Percentiles rank a stretch among this genome's conserved stretches.
These are phyloP conservation scores for Alnus rubra DNA, from an alignment of 306 rosid genomes.

Conservation along the genomic window DNA sequence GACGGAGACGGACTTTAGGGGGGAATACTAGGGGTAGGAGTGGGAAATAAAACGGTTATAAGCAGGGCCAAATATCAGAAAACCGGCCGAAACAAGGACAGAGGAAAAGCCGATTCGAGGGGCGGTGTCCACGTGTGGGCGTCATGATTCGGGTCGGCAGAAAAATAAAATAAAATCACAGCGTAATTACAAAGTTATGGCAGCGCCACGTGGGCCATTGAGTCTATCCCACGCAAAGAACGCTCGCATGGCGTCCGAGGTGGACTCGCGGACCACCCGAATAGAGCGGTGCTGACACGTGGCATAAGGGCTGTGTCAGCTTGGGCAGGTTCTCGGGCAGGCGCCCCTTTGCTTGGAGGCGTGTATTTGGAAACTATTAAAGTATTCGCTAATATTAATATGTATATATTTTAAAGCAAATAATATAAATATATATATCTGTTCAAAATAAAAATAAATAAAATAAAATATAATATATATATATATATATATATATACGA, in stretches of 20 bases:
- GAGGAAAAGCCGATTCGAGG: slow-evolving; percentile 27
- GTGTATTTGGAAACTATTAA: slow-evolving; percentile 25
- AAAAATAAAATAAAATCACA: slow-evolving; percentile 5
- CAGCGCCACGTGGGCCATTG: slow-evolving; percentile 27
- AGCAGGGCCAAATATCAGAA: slow-evolving; percentile 10
- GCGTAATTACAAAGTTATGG: slow-evolving; percentile 43
- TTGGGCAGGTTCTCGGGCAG: slow-evolving; percentile 30
- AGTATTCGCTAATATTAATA: background rate
- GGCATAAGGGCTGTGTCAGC: slow-evolving; percentile 31
- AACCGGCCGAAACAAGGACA: slow-evolving; percentile 34
- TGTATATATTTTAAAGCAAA: background rate
- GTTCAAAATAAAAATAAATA: too few species aligned
- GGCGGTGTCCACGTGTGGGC: slow-evolving; percentile 32
- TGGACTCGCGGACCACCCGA: slow-evolving; percentile 28
- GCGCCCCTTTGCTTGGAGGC: slow-evolving; percentile 40
- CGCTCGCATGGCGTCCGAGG: slow-evolving; percentile 49
- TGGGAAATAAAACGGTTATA: slow-evolving; percentile 2
- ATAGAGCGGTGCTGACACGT: slow-evolving; percentile 30
- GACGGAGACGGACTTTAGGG: too few species aligned
- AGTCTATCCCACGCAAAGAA: slow-evolving; percentile 53
- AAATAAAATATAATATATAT: background rate
- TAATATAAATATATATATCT: background rate
- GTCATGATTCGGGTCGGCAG: slow-evolving; percentile 51
- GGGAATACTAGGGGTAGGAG: background rate
- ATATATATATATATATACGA: slow-evolving; percentile 25